A percentile compares a stretch with the other conserved stretches of the same genome.
phyloP scores from a whole-genome alignment of 495 filamentous ascomycete species.

The Trichoderma erinaceum region DNA sequence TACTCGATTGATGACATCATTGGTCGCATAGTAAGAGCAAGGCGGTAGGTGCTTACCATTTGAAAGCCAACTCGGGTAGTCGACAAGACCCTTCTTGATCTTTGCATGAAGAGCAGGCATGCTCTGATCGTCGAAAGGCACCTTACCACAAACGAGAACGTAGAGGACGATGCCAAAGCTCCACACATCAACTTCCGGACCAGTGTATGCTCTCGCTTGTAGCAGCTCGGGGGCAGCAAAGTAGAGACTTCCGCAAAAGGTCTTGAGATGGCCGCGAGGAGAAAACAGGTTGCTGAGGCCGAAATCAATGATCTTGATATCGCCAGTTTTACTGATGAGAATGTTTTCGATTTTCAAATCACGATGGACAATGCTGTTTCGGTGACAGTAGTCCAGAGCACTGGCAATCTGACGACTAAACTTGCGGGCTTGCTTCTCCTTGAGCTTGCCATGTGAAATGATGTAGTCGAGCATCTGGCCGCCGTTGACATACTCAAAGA shows the following conservation, averaged over 20 bases:
- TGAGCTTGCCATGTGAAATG: constrained; percentile 93
- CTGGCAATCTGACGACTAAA: constrained; percentile 97
- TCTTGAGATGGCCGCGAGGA: constrained; percentile 81
- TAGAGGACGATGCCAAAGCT: constrained; percentile 99
- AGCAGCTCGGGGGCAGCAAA: constrained; percentile 95
- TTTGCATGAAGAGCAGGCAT: constrained; percentile 98
- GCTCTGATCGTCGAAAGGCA: constrained; percentile 98
- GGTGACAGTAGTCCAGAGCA: constrained; percentile 97
- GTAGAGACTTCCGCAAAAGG: constrained; percentile 96
- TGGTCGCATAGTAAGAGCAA: background rate
- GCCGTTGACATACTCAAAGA: constrained; percentile 98
- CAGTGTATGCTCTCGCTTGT: constrained; percentile 89
- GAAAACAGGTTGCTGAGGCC: constrained; percentile 95
- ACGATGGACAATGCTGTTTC: constrained; percentile 97
- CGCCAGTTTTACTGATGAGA: constrained; percentile 96
- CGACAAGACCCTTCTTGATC: constrained; percentile 94
- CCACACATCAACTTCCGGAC: constrained; percentile 97
- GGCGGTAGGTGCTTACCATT: constrained; percentile 54
- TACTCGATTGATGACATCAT: background rate
- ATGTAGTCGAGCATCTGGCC: constrained; percentile 99
- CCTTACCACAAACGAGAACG: constrained; percentile 94
- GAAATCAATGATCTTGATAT: constrained; percentile 99
- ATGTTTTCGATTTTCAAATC: constrained; percentile 99
- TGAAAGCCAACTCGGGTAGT: constrained; percentile 91
- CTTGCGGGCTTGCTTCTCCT: constrained; percentile 97